These are phyloP conservation scores for Hirsutella thompsonii DNA, from an alignment of 2,329 filamentous ascomycete species.

Conservation along the genomic window DNA sequence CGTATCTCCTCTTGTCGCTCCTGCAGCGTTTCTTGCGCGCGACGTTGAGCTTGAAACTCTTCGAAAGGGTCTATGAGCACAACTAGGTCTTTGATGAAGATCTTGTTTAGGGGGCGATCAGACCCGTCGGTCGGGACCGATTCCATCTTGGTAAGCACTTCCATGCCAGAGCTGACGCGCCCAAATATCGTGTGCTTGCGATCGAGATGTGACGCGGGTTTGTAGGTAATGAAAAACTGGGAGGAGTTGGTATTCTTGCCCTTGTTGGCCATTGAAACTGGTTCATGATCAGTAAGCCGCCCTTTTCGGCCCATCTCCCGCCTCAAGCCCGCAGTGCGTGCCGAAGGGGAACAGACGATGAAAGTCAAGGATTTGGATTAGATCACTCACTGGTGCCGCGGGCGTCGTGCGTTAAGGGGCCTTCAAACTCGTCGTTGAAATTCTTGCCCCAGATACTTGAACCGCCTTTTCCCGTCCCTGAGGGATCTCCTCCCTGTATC, in stretches of 20 bases:
- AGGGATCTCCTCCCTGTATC: slow-evolving; percentile 94
- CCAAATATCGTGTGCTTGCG: slow-evolving; percentile 97
- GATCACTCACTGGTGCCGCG: slow-evolving; percentile 47
- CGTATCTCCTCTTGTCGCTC: slow-evolving; percentile 48
- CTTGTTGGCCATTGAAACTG: slow-evolving; percentile 87
- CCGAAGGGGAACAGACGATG: no score
- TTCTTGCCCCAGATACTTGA: slow-evolving; percentile 87
- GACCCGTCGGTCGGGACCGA: slow-evolving; percentile 60
- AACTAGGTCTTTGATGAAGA: slow-evolving; percentile 69
- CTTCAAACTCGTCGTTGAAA: slow-evolving; percentile 88
- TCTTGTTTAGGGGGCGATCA: slow-evolving; percentile 63
- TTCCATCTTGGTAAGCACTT: slow-evolving; percentile 66
- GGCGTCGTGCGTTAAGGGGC: slow-evolving; percentile 69
- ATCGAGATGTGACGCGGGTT: slow-evolving; percentile 73
- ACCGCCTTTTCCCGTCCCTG: slow-evolving; percentile 84
- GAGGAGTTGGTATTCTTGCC: slow-evolving; percentile 94
- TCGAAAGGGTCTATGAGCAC: slow-evolving; percentile 93
- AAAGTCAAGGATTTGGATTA: not conserved
- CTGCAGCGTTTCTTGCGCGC: slow-evolving; percentile 45
- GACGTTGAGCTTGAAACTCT: slow-evolving; percentile 71
- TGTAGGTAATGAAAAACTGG: slow-evolving; percentile 92
- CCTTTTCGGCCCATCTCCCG: not conserved
- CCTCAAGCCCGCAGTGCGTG: no score
- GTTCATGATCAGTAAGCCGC: not conserved
- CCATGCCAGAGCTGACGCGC: slow-evolving; percentile 63